Conservation (phyloP, 495 filamentous ascomycete species). For the Lindgomyces ingoldianus region DNA sequence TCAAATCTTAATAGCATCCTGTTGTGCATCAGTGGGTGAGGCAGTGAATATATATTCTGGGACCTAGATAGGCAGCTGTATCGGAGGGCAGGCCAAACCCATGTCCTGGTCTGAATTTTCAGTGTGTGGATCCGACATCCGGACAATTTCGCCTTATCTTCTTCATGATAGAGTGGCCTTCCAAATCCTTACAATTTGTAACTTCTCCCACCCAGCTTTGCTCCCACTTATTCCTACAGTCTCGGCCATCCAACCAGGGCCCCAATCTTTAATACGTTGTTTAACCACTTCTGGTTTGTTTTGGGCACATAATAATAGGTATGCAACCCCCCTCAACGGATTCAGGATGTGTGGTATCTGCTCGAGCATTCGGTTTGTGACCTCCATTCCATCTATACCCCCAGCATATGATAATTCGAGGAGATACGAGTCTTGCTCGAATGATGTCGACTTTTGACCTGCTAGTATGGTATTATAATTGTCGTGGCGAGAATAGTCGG, state of each 20-base stretch:
- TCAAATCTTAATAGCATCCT: no score
- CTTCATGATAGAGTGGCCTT: no score
- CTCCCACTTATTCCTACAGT: slow-evolving; percentile 82
- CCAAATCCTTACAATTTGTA: slow-evolving; percentile 81
- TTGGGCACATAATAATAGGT: slow-evolving; percentile 84
- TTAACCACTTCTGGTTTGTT: slow-evolving; percentile 79
- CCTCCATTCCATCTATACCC: slow-evolving; percentile 88
- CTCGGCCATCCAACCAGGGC: slow-evolving; percentile 66
- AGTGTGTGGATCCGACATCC: no score
- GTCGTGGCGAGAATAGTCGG: slow-evolving; percentile 46
- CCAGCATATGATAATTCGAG: slow-evolving; percentile 88
- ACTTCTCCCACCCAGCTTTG: slow-evolving; percentile 87
- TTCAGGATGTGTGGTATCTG: slow-evolving; percentile 65
- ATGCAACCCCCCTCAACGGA: slow-evolving; percentile 70
- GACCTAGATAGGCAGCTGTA: no score
- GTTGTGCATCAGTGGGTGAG: no score
- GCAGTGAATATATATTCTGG: no score
- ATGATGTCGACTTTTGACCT: slow-evolving; percentile 45
- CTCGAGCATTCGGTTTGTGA: slow-evolving; percentile 74
- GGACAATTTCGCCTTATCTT: no score
- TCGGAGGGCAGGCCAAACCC: no score
- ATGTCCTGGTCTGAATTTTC: no score
- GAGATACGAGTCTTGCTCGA: slow-evolving; percentile 73
- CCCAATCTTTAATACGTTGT: slow-evolving; percentile 59
- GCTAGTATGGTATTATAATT: slow-evolving; percentile 38